Base-by-base conservation (phyloP, 2,329 filamentous ascomycete species). In the Cladophialophora carrionii region DNA sequence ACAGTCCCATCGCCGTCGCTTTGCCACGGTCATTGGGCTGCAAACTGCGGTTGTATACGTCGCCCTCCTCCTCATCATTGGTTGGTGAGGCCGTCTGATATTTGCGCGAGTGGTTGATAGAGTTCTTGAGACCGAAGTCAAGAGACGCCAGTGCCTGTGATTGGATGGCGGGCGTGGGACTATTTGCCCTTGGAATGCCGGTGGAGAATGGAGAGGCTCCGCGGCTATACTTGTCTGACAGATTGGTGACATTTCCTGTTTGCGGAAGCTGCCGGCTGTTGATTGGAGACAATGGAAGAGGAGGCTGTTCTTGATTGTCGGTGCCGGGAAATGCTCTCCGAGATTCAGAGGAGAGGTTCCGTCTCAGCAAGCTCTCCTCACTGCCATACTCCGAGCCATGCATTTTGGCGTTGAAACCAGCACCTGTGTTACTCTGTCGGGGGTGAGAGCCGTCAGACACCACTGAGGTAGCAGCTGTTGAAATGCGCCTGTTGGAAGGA, bases 391-490 rank as follows among this genome's bases (percentile, higher is more conserved):
- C 67, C 3, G 59, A 63, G 10, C 48, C 43, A n/a, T 59, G 41
- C 34, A 54, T 54, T 31, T 63, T 55, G 10, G 49, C n/a, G 51
- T 68, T 65, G 10, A 63, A 70, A 17, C 56, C 34, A 8, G 66
- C 63, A 22, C 61, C 65, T 22, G 58, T 59, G 48, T 67, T 68
- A 41, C 68, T 67, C 29, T 76, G 74, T 22, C 75, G 72, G 12
- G 69, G 69, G 17, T 67, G 61, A 29, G 71, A 78, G 71, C n/a
- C 76, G 76, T 94, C 91, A 0, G 92, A 96, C n/a, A 88, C 87
- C 57, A 96, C 82, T 0, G 94, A 97, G 0, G 92, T 97, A 2
- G 92, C 92, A 6, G 92, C 91, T 1, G 93, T 96, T 0, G 94
- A 97, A 62, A 87, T 88, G 31, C 91, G 88, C 29, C 86, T 85